Conservation (phyloP, 2,329 filamentous ascomycete species). For the Claviceps sp. region DNA sequence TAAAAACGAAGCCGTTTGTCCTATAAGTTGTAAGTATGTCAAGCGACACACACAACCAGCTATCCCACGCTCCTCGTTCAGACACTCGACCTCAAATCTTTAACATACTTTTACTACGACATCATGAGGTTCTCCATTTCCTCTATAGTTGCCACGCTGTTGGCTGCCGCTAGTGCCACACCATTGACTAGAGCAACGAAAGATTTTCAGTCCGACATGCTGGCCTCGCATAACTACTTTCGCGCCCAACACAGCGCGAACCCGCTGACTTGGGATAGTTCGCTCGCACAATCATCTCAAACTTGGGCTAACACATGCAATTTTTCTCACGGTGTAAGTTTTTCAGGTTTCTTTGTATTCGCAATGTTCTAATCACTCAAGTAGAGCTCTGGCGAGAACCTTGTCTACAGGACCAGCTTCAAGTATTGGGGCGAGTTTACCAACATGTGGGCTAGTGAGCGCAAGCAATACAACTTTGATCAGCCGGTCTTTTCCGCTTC, state of each 20-base stretch:
- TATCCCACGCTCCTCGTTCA: neutral
- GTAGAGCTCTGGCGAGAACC: conserved; percentile 3
- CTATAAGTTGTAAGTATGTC: neutral
- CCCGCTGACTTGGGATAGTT: neutral
- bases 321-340: conserved; percentile 1
- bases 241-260: conserved; percentile 1
- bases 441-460: conserved; percentile 2
- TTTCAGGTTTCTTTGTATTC: neutral
- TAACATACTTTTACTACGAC: neutral
- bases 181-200: neutral
- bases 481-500: neutral
- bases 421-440: neutral
- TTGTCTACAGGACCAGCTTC: neutral
- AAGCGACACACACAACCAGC: neutral
- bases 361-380: neutral
- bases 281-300: neutral
- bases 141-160: neutral
- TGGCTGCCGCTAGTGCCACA: neutral
- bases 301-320: conserved; percentile 1
- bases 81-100: neutral
- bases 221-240: conserved; percentile 1
- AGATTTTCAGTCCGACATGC: conserved; percentile 2
- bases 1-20: neutral
- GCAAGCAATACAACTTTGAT: neutral
- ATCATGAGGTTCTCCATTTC: neutral